These are phyloP conservation scores for Hippophae tibetana DNA, from an alignment of 306 rosid species.

Conservation along the genomic window DNA sequence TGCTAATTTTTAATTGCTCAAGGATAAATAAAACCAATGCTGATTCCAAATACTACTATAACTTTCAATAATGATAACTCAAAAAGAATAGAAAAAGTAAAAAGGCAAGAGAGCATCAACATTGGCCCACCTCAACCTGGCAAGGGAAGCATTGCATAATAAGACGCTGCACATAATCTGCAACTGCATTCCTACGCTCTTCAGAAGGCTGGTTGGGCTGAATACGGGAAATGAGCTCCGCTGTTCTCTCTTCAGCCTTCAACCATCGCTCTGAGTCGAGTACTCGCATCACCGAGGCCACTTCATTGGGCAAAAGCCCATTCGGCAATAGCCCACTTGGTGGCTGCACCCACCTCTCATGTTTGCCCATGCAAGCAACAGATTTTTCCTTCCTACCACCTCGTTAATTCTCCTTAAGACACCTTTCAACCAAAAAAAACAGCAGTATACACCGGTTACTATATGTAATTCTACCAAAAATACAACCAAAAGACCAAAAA, in stretches of 20 bases:
- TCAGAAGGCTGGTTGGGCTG: slow-evolving; percentile 91
- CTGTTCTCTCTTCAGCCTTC: slow-evolving; percentile 82
- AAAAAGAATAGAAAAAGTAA: neutral
- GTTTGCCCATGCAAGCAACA: too few species aligned
- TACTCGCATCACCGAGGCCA: slow-evolving; percentile 58
- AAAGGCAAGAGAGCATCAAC: neutral
- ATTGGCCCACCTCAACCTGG: slow-evolving; percentile 36
- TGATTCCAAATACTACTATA: too few species aligned
- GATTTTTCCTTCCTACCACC: too few species aligned
- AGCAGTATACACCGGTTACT: too few species aligned
- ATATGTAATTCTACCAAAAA: too few species aligned
- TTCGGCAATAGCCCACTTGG: slow-evolving; percentile 47
- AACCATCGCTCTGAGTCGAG: slow-evolving; percentile 74
- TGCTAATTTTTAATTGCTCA: neutral
- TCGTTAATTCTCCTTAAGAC: too few species aligned
- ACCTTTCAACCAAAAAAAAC: too few species aligned
- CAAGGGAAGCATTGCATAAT: slow-evolving; percentile 79
- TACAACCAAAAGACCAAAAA: too few species aligned
- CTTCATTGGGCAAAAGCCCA: slow-evolving; percentile 85
- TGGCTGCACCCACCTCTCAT: too few species aligned
- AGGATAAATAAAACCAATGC: neutral
- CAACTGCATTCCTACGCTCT: slow-evolving; percentile 72
- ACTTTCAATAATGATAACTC: neutral
- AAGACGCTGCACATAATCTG: slow-evolving; percentile 68
- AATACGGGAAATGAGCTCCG: slow-evolving; percentile 83